phyloP scores from a whole-genome alignment of 2,329 filamentous ascomycete genomes.

The Sordariomycetes sp. region DNA sequence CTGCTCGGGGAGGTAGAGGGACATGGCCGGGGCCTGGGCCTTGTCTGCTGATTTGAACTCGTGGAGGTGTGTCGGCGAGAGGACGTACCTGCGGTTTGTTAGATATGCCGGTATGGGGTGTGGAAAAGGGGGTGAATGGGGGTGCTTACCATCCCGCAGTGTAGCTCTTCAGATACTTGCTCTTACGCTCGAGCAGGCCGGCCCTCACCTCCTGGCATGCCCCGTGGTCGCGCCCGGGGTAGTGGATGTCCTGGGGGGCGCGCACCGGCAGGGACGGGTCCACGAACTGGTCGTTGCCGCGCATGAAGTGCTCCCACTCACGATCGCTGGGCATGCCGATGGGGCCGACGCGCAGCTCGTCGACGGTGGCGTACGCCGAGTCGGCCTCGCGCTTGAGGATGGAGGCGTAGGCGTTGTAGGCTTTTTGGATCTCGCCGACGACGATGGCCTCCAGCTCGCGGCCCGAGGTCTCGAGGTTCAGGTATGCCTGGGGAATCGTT shows the following conservation, averaged over 20 bases:
- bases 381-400: slow-evolving; percentile 89
- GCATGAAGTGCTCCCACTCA: slow-evolving; percentile 81
- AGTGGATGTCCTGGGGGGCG: slow-evolving; percentile 71
- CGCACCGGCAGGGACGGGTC: slow-evolving; percentile 74
- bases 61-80: slow-evolving; percentile 93
- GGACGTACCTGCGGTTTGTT: slow-evolving; percentile 60
- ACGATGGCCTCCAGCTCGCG: slow-evolving; percentile 94
- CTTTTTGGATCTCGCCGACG: slow-evolving; percentile 94
- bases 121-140: background rate
- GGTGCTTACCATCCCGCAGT: slow-evolving; percentile 75
- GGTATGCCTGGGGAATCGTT: slow-evolving; percentile 56
- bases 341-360: slow-evolving; percentile 73
- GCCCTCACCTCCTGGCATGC: slow-evolving; percentile 75
- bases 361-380: slow-evolving; percentile 64
- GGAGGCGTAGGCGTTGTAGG: slow-evolving; percentile 85
- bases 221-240: slow-evolving; percentile 81
- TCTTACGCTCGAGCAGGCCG: slow-evolving; percentile 91
- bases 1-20: slow-evolving; percentile 86
- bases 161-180: slow-evolving; percentile 97
- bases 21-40: slow-evolving; percentile 87
- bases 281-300: slow-evolving; percentile 73
- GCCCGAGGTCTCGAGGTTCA: slow-evolving; percentile 89
- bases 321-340: slow-evolving; percentile 89
- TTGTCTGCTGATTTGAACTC: slow-evolving; percentile 99
- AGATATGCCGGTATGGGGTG: background rate